Percentiles rank a stretch among this genome's conserved stretches.
Evolutionary conservation across 441 rosid species (phyloP).

Genomic region (Cnidoscolus chayamansa): DNA sequence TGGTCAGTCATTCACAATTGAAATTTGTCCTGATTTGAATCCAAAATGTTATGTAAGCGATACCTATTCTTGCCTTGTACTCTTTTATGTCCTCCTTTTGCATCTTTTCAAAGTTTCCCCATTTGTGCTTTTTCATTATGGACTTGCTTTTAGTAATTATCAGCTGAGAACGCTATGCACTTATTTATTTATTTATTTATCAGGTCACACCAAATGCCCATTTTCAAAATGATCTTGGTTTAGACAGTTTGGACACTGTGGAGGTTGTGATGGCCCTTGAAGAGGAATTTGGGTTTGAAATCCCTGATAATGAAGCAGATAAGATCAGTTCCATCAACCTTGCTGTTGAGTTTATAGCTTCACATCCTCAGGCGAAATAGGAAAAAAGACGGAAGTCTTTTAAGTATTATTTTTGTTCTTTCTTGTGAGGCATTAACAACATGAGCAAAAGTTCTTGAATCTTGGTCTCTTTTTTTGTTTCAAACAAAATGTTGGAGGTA

Average conservation of each 20-base stretch:
- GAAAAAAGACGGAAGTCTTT: slow-evolving; percentile 4
- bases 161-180: neutral
- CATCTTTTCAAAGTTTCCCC: neutral
- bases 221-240: slow-evolving; percentile 89
- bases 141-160: neutral
- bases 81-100: neutral
- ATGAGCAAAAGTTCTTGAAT: slow-evolving; percentile 11
- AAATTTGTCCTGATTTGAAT: neutral
- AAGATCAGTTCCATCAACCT: slow-evolving; percentile 58
- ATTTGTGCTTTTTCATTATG: neutral
- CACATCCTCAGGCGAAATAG: slow-evolving; percentile 92
- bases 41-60: neutral
- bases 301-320: slow-evolving; percentile 92
- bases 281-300: slow-evolving; percentile 91
- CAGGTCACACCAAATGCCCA: slow-evolving; percentile 73
- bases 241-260: slow-evolving; percentile 83
- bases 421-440: slow-evolving; percentile 17
- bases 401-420: slow-evolving; percentile 4
- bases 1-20: neutral
- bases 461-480: neutral
- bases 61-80: neutral
- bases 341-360: slow-evolving; percentile 78
- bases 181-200: neutral
- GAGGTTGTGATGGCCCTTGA: slow-evolving; percentile 96
- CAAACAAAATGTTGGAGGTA: neutral